These are phyloP conservation scores for Solanum clarkiae DNA, from an alignment of 257 asterid genomes.

Conservation along the genomic window DNA sequence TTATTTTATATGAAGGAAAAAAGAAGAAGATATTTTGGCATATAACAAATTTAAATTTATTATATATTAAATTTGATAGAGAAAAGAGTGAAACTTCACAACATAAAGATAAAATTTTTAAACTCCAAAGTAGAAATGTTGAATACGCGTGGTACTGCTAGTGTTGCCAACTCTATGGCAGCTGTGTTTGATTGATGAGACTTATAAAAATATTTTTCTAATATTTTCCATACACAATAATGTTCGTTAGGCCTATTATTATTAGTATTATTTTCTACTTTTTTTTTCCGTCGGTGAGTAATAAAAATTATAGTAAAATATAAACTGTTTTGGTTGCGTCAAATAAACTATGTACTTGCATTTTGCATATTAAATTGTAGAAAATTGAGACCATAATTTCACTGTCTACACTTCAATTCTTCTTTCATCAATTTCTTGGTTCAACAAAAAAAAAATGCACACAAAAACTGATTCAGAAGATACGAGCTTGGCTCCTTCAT, in stretches of 20 bases:
- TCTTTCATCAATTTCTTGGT: neutral
- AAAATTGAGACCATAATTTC: neutral
- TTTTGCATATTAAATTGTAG: neutral
- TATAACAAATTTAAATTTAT: neutral
- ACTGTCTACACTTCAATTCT: neutral
- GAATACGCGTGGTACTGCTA: neutral
- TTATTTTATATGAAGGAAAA: neutral
- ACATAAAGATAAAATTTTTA: neutral
- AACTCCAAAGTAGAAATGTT: neutral
- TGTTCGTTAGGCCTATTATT: neutral
- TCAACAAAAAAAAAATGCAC: constrained; percentile 32
- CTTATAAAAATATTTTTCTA: neutral
- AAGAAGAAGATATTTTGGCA: neutral
- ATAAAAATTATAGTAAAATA: neutral
- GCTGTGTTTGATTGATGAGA: neutral
- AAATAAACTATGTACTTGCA: neutral
- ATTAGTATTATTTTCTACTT: neutral
- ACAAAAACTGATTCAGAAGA: constrained; percentile 72
- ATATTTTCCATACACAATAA: neutral
- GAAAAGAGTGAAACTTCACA: no score
- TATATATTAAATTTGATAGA: no score
- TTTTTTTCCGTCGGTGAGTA: neutral
- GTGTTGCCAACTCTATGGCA: constrained; percentile 11
- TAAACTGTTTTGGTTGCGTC: neutral
- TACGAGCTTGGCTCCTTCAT: constrained; percentile 77